Evolutionary conservation across 352 stramenopile species (phyloP).

Genomic region (Phytophthora pini): DNA sequence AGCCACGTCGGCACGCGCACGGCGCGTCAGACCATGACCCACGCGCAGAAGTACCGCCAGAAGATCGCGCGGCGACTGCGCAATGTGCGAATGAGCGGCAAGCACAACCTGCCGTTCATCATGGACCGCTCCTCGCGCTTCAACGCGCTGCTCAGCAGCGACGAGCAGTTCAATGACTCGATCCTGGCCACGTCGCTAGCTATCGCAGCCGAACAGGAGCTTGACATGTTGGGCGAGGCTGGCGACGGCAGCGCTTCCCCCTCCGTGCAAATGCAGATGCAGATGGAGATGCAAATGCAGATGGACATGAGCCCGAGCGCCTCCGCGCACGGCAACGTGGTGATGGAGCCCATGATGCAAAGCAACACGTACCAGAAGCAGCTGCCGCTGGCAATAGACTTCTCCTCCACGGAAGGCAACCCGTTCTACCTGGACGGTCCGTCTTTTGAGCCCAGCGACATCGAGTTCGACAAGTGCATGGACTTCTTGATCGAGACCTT

Average conservation of each 20-base stretch:
- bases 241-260: slow-evolving; percentile 46
- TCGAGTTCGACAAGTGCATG: slow-evolving; percentile 84
- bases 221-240: slow-evolving; percentile 66
- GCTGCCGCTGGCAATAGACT: slow-evolving; percentile 54
- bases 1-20: slow-evolving; percentile 73
- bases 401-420: slow-evolving; percentile 49
- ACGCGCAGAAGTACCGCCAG: slow-evolving; percentile 88
- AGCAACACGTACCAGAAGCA: slow-evolving; percentile 59
- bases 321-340: slow-evolving; percentile 13
- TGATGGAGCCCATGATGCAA: slow-evolving; percentile 35
- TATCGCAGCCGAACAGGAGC: slow-evolving; percentile 72
- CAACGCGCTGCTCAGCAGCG: slow-evolving; percentile 70
- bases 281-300: slow-evolving; percentile 27
- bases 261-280: slow-evolving; percentile 34
- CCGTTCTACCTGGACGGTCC: slow-evolving; percentile 57
- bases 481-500: slow-evolving; percentile 83
- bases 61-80: slow-evolving; percentile 79
- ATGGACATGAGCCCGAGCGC: slow-evolving; percentile 24
- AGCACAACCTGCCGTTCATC: slow-evolving; percentile 70
- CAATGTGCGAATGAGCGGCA: slow-evolving; percentile 73
- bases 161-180: slow-evolving; percentile 85
- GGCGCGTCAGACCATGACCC: slow-evolving; percentile 81
- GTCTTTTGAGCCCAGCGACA: slow-evolving; percentile 57
- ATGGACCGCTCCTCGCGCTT: slow-evolving; percentile 77
- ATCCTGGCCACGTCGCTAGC: slow-evolving; percentile 79